Evolutionary conservation across 805 yeast species (phyloP), one percentile per base, ranked within the genome.

Genomic region (Ogataea polymorpha): DNA sequence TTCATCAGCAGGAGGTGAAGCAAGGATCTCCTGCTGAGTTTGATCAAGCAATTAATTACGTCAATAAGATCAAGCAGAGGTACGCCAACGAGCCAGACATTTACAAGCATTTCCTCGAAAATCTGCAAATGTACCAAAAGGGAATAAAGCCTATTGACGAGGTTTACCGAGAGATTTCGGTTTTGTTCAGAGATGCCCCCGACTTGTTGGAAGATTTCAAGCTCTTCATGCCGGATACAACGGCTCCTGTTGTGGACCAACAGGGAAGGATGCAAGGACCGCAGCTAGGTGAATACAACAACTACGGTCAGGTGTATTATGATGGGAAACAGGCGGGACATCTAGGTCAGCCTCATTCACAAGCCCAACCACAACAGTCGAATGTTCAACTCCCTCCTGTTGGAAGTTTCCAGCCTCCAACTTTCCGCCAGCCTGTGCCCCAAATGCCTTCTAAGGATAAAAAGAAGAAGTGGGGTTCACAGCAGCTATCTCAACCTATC

Each of bases 11-110:
- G 21, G 58, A 52, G n/a, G 29, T 50, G 24, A 59, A 62, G 43
- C 62, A 67, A 56, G 56, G 80, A 7, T 74, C 78, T 2, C 96
- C 95, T 35, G 91, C 89, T 13, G 98, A 93, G 66, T 91, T 93
- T 70, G 90, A 91, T 61, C 97, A 93, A 62, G 99, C 99, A 14
- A 93, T 93, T 49, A 84, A 83, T 53, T 93, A 93, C 57, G 99
- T 93, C 45, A 93, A 93, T 69, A 89, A 90, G 66, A 93, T 93
- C 59, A 95, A 95, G 62, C 90, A 89, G 41, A 77, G 98, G 48
- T 93, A 89, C 62, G 85, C 95, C 15, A 77, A 81, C 56, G 96
- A 90, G 62, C 99, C 99, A 1, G 97, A 91, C 56, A 88, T 90
- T 43, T 93, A 93, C 70, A 93, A 93, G 66, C 89, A 82, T 54